phyloP scores from a whole-genome alignment of 2,329 filamentous ascomycete genomes.

The Aspergillus nomiae region DNA sequence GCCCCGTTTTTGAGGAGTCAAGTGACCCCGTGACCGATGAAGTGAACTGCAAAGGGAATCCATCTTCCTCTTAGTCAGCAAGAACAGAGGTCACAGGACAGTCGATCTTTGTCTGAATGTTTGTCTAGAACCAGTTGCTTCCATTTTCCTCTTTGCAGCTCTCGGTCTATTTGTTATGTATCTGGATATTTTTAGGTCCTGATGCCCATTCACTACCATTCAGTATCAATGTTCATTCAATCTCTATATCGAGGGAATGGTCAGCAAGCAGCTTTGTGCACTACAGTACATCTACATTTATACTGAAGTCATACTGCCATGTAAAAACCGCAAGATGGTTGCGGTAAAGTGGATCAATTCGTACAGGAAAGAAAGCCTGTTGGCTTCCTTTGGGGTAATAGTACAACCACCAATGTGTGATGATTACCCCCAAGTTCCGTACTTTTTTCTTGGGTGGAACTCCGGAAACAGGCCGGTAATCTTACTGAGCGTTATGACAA shows the following conservation, averaged over 20 bases:
- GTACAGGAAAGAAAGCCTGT: slow-evolving; percentile 4
- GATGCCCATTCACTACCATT: slow-evolving; percentile 2
- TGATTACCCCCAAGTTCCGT: slow-evolving; percentile 16
- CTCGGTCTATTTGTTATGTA: slow-evolving; percentile 4
- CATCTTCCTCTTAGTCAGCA: slow-evolving; percentile 21
- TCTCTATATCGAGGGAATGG: not conserved
- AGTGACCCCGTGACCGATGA: slow-evolving; percentile 23
- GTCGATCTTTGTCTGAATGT: slow-evolving; percentile 23
- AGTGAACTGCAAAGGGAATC: slow-evolving; percentile 15
- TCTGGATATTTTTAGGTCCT: slow-evolving; percentile 12
- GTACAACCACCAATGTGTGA: slow-evolving; percentile 3
- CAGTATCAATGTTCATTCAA: not conserved
- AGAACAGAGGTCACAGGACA: slow-evolving; percentile 27
- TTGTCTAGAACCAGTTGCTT: slow-evolving; percentile 23
- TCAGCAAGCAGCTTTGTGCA: not conserved
- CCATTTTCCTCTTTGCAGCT: not conserved
- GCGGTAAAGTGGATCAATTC: slow-evolving; percentile 8
- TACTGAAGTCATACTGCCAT: not conserved
- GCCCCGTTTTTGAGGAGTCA: slow-evolving; percentile 24
- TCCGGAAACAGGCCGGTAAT: slow-evolving; percentile 35
- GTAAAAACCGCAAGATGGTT: slow-evolving; percentile 1
- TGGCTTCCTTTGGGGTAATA: slow-evolving; percentile 1
- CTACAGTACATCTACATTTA: not conserved
- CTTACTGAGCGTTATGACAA: slow-evolving; percentile 24
- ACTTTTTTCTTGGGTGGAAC: slow-evolving; percentile 27